Evolutionary conservation across 2,329 filamentous ascomycete species (phyloP).

Genomic region (Orbilia oligospora): DNA sequence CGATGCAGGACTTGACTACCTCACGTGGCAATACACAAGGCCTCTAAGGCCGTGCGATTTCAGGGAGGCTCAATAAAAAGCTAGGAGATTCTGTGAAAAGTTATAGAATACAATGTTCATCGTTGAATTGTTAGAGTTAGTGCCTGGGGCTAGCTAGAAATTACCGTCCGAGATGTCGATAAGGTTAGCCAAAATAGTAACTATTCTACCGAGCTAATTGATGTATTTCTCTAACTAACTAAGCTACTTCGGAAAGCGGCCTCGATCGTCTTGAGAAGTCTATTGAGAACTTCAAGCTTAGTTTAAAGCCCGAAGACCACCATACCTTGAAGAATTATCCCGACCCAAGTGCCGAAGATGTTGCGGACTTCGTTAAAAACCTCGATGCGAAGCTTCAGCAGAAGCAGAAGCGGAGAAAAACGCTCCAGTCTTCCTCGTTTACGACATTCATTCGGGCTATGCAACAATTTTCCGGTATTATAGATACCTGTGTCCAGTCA

Average conservation of each 20-base stretch:
- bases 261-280: conserved; percentile 27
- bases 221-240: conserved; percentile 11
- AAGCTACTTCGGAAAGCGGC: conserved; percentile 22
- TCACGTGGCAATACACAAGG: not conserved
- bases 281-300: conserved; percentile 35
- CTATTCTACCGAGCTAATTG: not conserved
- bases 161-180: conserved; percentile 20
- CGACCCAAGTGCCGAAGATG: conserved; percentile 48
- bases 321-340: conserved; percentile 9
- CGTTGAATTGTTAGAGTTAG: conserved; percentile 3
- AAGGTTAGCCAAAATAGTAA: conserved; percentile 18
- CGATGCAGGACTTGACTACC: not conserved
- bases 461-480: conserved; percentile 66
- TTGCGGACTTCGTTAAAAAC: conserved; percentile 34
- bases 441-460: conserved; percentile 66
- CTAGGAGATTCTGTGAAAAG: not conserved
- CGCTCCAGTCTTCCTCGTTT: conserved; percentile 37
- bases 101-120: conserved; percentile 4
- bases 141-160: conserved; percentile 4
- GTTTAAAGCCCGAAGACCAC: conserved; percentile 30
- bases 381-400: conserved; percentile 31
- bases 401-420: conserved; percentile 48
- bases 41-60: conserved; percentile 8
- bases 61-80: conserved; percentile 5
- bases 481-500: conserved; percentile 67